Conservation (phyloP, 2,329 filamentous ascomycete species). For the Hypoxylon sp. region DNA sequence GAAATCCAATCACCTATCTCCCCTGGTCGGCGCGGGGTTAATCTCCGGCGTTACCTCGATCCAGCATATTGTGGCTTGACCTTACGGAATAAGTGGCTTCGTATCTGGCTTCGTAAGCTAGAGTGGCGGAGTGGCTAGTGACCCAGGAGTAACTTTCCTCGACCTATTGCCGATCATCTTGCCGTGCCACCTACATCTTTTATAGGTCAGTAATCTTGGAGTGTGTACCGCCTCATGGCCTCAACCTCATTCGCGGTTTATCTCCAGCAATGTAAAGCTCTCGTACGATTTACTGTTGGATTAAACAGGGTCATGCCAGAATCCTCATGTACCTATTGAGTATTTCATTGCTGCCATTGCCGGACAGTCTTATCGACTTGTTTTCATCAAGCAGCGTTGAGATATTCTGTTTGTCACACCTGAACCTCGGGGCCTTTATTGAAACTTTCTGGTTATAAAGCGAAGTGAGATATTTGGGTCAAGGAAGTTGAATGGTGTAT, state of each 20-base stretch:
- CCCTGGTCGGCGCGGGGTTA: slow-evolving; percentile 34
- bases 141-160: slow-evolving; percentile 37
- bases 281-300: slow-evolving; percentile 29
- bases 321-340: slow-evolving; percentile 5
- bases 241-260: slow-evolving; percentile 31
- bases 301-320: slow-evolving; percentile 5
- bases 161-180: slow-evolving; percentile 42
- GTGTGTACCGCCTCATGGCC: slow-evolving; percentile 17
- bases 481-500: neutral
- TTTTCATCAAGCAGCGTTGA: slow-evolving; percentile 27
- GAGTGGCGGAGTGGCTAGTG: slow-evolving; percentile 26
- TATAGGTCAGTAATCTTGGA: slow-evolving; percentile 17
- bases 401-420: slow-evolving; percentile 7
- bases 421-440: neutral
- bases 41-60: slow-evolving; percentile 24
- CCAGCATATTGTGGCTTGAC: slow-evolving; percentile 16
- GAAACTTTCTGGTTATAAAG: neutral
- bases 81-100: slow-evolving; percentile 7
- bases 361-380: slow-evolving; percentile 12
- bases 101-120: neutral
- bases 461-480: neutral
- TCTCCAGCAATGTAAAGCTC: slow-evolving; percentile 21
- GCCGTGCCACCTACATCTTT: slow-evolving; percentile 33
- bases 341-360: slow-evolving; percentile 32
- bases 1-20: slow-evolving; percentile 12